Evolutionary conservation across 2,329 filamentous ascomycete species (phyloP).

Genomic region (Claviceps africana): DNA sequence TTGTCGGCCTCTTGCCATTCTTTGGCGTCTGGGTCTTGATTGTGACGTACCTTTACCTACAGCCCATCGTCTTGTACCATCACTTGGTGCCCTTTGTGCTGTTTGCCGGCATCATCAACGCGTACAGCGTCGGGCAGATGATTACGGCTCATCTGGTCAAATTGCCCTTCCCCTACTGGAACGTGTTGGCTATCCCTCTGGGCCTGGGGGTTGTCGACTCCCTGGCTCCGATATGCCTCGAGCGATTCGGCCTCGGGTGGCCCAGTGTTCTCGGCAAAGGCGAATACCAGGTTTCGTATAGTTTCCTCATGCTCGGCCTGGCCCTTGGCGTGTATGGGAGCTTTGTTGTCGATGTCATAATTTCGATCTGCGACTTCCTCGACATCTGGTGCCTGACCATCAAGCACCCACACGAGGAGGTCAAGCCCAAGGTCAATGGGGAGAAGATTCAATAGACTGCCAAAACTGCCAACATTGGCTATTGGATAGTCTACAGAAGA

Average conservation of each 20-base stretch:
- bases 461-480: no score
- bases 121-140: constrained; percentile 89
- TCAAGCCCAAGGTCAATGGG: constrained; percentile 15
- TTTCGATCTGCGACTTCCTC: constrained; percentile 92
- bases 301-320: constrained; percentile 76
- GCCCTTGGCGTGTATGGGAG: constrained; percentile 88
- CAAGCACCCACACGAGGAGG: constrained; percentile 58
- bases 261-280: constrained; percentile 59
- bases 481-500: no score
- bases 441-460: constrained; percentile 30
- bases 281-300: constrained; percentile 81
- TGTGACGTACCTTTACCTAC: constrained; percentile 65
- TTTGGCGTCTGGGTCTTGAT: constrained; percentile 65
- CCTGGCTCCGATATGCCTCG: constrained; percentile 53
- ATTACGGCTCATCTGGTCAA: constrained; percentile 89
- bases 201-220: constrained; percentile 68
- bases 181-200: constrained; percentile 69
- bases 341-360: constrained; percentile 94
- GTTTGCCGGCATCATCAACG: constrained; percentile 81
- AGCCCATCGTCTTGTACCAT: constrained; percentile 66
- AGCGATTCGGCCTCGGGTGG: constrained; percentile 53
- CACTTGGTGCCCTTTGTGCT: constrained; percentile 83
- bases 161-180: constrained; percentile 77
- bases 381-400: constrained; percentile 98
- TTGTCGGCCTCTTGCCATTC: constrained; percentile 75